Percentiles rank a stretch among this genome's conserved stretches.
These are phyloP conservation scores for Vaccinium myrtillus DNA, from an alignment of 148 eudicot genomes.

Conservation along the genomic window DNA sequence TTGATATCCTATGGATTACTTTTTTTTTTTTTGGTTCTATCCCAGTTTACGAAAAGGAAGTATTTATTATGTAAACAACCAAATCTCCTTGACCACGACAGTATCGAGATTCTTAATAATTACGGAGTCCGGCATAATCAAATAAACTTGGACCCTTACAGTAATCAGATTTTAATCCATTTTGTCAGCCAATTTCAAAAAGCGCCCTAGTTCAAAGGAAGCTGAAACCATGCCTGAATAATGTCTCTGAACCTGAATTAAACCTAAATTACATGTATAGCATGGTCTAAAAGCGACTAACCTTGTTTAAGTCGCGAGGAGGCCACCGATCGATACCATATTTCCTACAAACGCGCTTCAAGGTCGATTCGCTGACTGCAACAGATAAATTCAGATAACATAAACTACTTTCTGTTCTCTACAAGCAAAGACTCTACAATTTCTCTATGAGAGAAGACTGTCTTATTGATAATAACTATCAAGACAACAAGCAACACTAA, in stretches of 20 bases:
- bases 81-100: not conserved
- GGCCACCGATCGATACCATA: not conserved
- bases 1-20: not conserved
- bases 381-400: not conserved
- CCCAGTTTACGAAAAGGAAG: not conserved
- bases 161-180: not conserved
- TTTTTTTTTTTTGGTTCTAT: not conserved
- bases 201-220: not conserved
- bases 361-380: not conserved
- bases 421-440: not conserved
- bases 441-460: not conserved
- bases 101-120: not conserved
- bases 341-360: not conserved
- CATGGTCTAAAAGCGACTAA: not conserved
- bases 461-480: too few species aligned
- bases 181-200: not conserved
- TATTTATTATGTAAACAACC: not conserved
- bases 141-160: not conserved
- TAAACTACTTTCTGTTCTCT: not conserved
- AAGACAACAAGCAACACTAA: not conserved
- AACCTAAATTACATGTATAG: not conserved
- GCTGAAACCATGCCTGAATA: not conserved
- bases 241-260: too few species aligned
- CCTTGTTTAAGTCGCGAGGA: not conserved
- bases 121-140: not conserved